phyloP scores from a whole-genome alignment of 352 stramenopile genomes.

The Hyaloperonospora brassicae region DNA sequence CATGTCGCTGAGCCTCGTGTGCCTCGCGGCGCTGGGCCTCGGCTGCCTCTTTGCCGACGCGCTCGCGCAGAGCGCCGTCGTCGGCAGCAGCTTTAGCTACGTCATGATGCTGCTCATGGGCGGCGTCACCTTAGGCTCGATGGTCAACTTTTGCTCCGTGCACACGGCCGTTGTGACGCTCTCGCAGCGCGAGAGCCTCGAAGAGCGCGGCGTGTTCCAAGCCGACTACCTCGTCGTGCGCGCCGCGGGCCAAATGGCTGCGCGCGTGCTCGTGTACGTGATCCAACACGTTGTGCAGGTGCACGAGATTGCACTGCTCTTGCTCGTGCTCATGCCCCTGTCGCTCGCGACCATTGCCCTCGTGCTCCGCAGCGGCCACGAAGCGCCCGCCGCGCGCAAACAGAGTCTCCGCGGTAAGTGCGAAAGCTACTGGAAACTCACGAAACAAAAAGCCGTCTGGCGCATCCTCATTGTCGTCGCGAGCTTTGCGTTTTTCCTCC shows the following conservation, averaged over 20 bases:
- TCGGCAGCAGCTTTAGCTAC: conserved; percentile 24
- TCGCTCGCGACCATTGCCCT: conserved; percentile 27
- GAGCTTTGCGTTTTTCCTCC: conserved; percentile 41
- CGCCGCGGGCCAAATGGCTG: conserved; percentile 20
- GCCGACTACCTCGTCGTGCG: conserved; percentile 42
- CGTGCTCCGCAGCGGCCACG: conserved; percentile 16
- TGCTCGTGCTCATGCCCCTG: conserved; percentile 26
- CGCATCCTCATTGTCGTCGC: conserved; percentile 33
- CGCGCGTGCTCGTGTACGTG: conserved; percentile 22
- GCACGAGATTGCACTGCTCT: conserved; percentile 20
- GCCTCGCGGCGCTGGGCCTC: conserved; percentile 15
- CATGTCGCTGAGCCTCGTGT: conserved; percentile 30
- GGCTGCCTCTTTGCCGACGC: conserved; percentile 21
- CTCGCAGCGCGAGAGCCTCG: conserved; percentile 38
- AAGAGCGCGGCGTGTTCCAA: conserved; percentile 33
- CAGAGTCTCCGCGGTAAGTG: conserved; percentile 30
- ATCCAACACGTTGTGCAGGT: conserved; percentile 22
- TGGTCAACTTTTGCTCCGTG: conserved; percentile 45
- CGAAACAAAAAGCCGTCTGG: conserved; percentile 48
- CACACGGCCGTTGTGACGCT: conserved; percentile 45
- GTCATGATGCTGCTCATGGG: conserved; percentile 34
- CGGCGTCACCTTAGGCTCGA: conserved; percentile 37
- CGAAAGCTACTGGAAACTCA: conserved; percentile 51
- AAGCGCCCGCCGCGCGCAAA: conserved; percentile 13
- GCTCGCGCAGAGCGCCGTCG: conserved; percentile 4